Percentiles rank a stretch among this genome's conserved stretches.
Conservation (phyloP, 345 rosid species). For the Citrus hindsii region DNA sequence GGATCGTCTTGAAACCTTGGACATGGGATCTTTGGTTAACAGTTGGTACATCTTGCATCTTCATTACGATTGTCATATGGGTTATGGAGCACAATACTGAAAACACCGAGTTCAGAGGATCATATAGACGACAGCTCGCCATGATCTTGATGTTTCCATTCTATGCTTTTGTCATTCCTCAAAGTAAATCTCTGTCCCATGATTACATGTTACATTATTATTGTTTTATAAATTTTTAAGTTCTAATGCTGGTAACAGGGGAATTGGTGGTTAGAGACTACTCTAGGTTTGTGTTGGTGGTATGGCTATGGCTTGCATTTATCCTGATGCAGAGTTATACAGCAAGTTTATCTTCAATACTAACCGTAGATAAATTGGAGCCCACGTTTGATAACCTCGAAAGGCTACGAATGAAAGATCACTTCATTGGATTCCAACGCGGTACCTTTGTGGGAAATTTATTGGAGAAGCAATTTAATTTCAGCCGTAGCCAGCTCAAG, state of each 20-base stretch:
- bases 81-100: slow-evolving; percentile 4
- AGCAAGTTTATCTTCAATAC: slow-evolving; percentile 18
- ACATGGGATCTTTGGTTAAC: slow-evolving; percentile 22
- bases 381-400: slow-evolving; percentile 3
- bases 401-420: neutral
- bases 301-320: slow-evolving; percentile 26
- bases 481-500: neutral
- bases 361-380: slow-evolving; percentile 19
- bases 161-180: slow-evolving; percentile 15
- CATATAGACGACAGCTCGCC: neutral
- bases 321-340: slow-evolving; percentile 29
- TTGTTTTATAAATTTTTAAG: neutral
- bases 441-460: slow-evolving; percentile 1
- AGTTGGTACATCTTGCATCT: slow-evolving; percentile 1
- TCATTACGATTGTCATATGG: slow-evolving; percentile 13
- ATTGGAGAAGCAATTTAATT: neutral
- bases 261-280: slow-evolving; percentile 13
- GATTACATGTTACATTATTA: neutral
- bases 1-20: slow-evolving; percentile 25
- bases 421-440: slow-evolving; percentile 8
- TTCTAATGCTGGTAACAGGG: slow-evolving; percentile 7
- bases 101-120: slow-evolving; percentile 6
- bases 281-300: slow-evolving; percentile 18
- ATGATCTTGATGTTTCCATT: slow-evolving; percentile 17
- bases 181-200: neutral